Percentiles rank a stretch among this genome's conserved stretches.
phyloP scores from a whole-genome alignment of 2,329 filamentous ascomycete genomes.

The Alternaria alternata region DNA sequence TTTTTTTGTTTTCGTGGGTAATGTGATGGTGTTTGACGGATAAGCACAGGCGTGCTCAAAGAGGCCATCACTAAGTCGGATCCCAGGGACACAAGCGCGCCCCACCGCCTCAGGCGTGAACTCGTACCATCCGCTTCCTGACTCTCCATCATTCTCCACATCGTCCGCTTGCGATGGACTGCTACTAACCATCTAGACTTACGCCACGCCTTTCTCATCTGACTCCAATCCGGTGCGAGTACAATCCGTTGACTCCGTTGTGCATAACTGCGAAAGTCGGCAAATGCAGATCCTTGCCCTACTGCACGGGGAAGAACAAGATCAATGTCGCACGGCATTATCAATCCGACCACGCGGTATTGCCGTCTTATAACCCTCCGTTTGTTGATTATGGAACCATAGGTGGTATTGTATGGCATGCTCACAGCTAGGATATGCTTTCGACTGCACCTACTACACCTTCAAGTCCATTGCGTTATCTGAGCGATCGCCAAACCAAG shows the following conservation, averaged over 20 bases:
- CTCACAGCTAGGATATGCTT: neutral
- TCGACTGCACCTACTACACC: neutral
- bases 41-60: too few relatives aligned
- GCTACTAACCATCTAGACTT: neutral
- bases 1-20: too few relatives aligned
- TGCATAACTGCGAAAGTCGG: neutral
- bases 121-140: neutral
- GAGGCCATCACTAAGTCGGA: too few relatives aligned
- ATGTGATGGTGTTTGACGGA: too few relatives aligned
- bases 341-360: slow-evolving; percentile 15
- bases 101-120: neutral
- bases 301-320: neutral
- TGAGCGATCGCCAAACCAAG: neutral
- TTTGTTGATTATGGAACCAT: neutral
- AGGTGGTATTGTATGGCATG: neutral
- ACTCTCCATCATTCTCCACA: neutral
- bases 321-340: slow-evolving; percentile 27
- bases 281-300: slow-evolving; percentile 7
- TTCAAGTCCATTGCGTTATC: neutral
- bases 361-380: slow-evolving; percentile 1
- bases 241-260: neutral
- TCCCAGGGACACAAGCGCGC: neutral
- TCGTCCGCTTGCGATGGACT: neutral
- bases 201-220: neutral
- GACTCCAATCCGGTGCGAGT: neutral